Conservation (phyloP, 495 filamentous ascomycete species). For the Talaromyces liani region DNA sequence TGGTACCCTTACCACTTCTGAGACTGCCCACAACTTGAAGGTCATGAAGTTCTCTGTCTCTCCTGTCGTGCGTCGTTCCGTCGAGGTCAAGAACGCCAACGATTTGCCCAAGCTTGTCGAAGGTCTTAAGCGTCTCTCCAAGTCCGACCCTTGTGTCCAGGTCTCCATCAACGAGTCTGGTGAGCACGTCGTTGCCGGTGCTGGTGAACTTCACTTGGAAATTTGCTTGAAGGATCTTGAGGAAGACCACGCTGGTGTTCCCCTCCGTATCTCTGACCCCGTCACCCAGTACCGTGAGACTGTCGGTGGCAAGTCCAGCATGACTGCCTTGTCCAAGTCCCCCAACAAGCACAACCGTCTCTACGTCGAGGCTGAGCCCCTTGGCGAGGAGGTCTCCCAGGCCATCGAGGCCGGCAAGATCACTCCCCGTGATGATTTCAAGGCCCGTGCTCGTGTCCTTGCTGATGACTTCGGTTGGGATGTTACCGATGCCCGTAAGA, state of each 20-base stretch:
- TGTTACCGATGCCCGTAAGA: slow-evolving; percentile 99
- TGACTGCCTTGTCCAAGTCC: slow-evolving; percentile 97
- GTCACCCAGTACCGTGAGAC: slow-evolving; percentile 98
- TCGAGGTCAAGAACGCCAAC: slow-evolving; percentile 99
- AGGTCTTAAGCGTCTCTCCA: slow-evolving; percentile 99
- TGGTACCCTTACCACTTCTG: slow-evolving; percentile 94
- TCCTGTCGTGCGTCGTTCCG: slow-evolving; percentile 95
- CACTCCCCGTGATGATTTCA: slow-evolving; percentile 95
- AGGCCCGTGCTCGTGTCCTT: slow-evolving; percentile 91
- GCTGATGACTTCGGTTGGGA: slow-evolving; percentile 99
- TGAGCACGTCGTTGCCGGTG: slow-evolving; percentile 98
- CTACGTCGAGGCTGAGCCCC: slow-evolving; percentile 83
- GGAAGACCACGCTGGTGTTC: slow-evolving; percentile 98
- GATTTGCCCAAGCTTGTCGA: slow-evolving; percentile 99
- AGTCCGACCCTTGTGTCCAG: slow-evolving; percentile 98
- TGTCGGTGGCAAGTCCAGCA: slow-evolving; percentile 71
- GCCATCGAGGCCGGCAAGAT: slow-evolving; percentile 93
- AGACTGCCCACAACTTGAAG: slow-evolving; percentile 99
- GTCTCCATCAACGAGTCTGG: slow-evolving; percentile 82
- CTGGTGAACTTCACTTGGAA: slow-evolving; percentile 97
- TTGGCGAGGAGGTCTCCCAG: slow-evolving; percentile 82
- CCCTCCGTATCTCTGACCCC: slow-evolving; percentile 91
- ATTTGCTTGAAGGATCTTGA: slow-evolving; percentile 99
- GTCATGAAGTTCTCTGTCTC: slow-evolving; percentile 99
- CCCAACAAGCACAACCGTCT: slow-evolving; percentile 99